Evolutionary conservation across 352 stramenopile species (phyloP).

Genomic region (Ophiocytium majus): DNA sequence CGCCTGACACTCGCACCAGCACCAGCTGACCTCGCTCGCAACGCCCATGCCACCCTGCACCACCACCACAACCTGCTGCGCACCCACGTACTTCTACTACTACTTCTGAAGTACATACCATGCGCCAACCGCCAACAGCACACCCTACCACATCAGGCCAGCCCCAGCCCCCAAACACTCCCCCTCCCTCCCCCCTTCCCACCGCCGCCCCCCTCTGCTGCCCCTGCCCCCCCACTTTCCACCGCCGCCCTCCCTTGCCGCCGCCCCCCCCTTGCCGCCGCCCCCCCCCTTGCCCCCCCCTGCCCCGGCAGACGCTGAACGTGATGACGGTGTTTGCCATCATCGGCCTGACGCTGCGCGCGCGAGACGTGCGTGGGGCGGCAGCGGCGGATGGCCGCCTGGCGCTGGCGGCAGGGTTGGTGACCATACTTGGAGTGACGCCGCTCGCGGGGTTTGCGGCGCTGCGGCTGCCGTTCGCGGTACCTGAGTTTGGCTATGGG

Average conservation of each 20-base stretch:
- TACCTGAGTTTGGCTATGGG: slow-evolving; percentile 57
- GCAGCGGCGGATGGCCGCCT: slow-evolving; percentile 30
- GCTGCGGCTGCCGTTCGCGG: slow-evolving; percentile 53
- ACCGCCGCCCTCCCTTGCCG: not conserved
- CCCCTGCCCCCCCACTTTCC: not conserved
- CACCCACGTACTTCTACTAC: too few species aligned
- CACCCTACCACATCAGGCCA: too few species aligned
- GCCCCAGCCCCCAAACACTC: too few species aligned
- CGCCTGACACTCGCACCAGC: too few species aligned
- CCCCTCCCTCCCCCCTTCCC: too few species aligned
- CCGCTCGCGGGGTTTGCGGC: slow-evolving; percentile 56
- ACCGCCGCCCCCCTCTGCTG: too few species aligned
- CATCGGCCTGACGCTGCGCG: slow-evolving; percentile 49
- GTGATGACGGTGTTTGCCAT: slow-evolving; percentile 53
- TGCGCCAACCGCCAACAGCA: too few species aligned
- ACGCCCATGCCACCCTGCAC: too few species aligned
- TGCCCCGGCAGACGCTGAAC: slow-evolving; percentile 47
- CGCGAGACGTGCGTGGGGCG: slow-evolving; percentile 46
- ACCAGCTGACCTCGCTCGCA: too few species aligned
- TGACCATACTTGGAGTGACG: slow-evolving; percentile 58
- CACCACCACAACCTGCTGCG: too few species aligned
- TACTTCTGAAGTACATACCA: too few species aligned
- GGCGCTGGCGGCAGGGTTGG: slow-evolving; percentile 49
- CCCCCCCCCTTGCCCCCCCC: too few species aligned
- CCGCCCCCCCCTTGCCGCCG: not conserved